These are phyloP conservation scores for Cucurbitaria berberidis DNA, from an alignment of 2,329 filamentous ascomycete genomes.

Conservation along the genomic window DNA sequence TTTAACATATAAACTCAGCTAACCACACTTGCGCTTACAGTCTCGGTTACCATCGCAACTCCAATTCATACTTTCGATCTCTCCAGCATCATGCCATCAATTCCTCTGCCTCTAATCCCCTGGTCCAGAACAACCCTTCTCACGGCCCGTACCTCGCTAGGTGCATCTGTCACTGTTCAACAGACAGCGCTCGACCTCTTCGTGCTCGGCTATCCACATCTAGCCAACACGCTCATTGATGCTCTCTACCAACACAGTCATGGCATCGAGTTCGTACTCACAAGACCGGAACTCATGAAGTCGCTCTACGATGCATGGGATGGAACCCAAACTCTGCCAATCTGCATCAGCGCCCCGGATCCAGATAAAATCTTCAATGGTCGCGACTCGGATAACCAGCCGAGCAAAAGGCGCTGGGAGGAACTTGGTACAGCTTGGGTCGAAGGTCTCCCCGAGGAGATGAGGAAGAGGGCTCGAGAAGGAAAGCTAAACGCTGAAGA, in stretches of 20 bases:
- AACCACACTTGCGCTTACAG: no score
- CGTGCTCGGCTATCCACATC: neutral
- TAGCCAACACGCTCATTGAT: slow-evolving; percentile 3
- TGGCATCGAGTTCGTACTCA: slow-evolving; percentile 3
- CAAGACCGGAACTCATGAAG: neutral
- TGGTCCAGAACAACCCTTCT: slow-evolving; percentile 5
- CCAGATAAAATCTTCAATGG: neutral
- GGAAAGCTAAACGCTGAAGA: neutral
- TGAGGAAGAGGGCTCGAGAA: neutral
- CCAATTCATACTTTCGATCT: neutral
- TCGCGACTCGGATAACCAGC: neutral
- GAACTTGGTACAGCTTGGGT: neutral
- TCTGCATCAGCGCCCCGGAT: neutral
- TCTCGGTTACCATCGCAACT: no score
- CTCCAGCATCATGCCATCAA: neutral
- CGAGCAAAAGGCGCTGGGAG: neutral
- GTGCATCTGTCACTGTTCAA: neutral
- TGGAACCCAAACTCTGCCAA: neutral
- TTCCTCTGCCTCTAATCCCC: slow-evolving; percentile 3
- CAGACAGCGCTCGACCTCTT: slow-evolving; percentile 7
- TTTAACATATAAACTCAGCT: no score
- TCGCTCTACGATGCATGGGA: slow-evolving; percentile 2
- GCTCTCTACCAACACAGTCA: slow-evolving; percentile 3
- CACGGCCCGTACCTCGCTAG: neutral
- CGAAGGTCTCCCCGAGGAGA: neutral